Evolutionary conservation across 2,329 filamentous ascomycete genomes (phyloP).

Genomic region (Stagonosporopsis rhizophila): DNA sequence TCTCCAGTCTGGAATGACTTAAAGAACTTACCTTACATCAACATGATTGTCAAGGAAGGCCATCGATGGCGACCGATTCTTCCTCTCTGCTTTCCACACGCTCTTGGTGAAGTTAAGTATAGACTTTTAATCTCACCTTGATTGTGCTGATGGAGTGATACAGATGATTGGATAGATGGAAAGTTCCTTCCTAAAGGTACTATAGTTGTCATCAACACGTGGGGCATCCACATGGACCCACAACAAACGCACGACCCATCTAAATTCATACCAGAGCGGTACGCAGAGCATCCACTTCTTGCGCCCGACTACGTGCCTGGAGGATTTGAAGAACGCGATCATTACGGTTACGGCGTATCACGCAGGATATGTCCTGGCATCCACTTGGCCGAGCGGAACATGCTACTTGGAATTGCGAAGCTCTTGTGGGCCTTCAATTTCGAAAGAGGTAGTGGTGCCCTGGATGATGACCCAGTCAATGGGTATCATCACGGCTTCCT

Average conservation of each 20-base stretch:
- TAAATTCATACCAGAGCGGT: constrained; percentile 30
- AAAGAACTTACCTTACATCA: constrained; percentile 26
- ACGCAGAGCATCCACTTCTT: constrained; percentile 20
- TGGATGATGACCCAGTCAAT: not conserved
- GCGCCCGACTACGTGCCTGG: constrained; percentile 17
- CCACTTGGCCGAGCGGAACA: constrained; percentile 39
- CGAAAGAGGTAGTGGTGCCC: not conserved
- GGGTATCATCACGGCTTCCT: constrained; percentile 7
- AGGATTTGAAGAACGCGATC: constrained; percentile 34
- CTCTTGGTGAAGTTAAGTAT: constrained; percentile 2
- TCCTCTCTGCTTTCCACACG: constrained; percentile 14
- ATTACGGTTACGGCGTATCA: constrained; percentile 48
- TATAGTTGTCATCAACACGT: constrained; percentile 41
- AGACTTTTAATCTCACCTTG: not conserved
- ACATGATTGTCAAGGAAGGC: constrained; percentile 31
- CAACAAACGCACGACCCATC: constrained; percentile 22
- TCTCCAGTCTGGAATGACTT: constrained; percentile 16
- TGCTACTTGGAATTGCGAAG: constrained; percentile 24
- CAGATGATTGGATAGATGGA: constrained; percentile 13
- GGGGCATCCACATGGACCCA: constrained; percentile 28
- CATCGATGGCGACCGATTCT: constrained; percentile 23
- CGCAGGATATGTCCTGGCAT: constrained; percentile 47
- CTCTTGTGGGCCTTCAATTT: constrained; percentile 11
- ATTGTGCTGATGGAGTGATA: not conserved
- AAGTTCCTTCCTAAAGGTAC: constrained; percentile 43